Conservation (phyloP, 106 monocot genomes). For the Platanthera guangdongensis region DNA sequence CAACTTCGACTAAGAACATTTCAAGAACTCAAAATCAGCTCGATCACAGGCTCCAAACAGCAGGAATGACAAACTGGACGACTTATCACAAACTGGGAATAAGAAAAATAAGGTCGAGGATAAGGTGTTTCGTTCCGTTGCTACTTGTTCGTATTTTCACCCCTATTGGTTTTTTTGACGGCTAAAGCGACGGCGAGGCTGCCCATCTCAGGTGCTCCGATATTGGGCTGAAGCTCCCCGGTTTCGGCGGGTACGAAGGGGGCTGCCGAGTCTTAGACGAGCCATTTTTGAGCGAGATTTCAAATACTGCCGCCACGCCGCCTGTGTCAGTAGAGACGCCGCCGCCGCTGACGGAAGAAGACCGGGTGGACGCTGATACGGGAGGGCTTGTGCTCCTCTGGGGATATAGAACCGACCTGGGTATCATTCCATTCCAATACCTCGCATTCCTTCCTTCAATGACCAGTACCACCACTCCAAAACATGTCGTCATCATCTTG, state of each 20-base stretch:
- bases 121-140: too few relatives aligned
- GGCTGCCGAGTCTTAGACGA: too few relatives aligned
- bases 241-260: neutral
- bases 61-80: too few relatives aligned
- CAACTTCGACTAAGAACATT: too few relatives aligned
- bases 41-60: too few relatives aligned
- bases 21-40: too few relatives aligned
- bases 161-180: neutral
- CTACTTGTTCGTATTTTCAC: too few relatives aligned
- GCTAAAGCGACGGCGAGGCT: neutral
- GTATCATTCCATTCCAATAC: constrained; percentile 24
- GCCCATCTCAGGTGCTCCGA: constrained; percentile 2
- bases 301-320: constrained; percentile 64
- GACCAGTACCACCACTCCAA: constrained; percentile 3
- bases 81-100: too few relatives aligned
- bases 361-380: constrained; percentile 61
- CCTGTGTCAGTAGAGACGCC: constrained; percentile 41
- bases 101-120: too few relatives aligned
- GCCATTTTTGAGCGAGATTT: constrained; percentile 21
- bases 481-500: constrained; percentile 3
- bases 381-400: constrained; percentile 71
- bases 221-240: constrained; percentile 39
- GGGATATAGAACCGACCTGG: constrained; percentile 75
- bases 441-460: constrained; percentile 15
- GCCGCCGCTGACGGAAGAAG: constrained; percentile 52